phyloP scores from a whole-genome alignment of 23 red algal genomes.

The Agarophyton chilense region DNA sequence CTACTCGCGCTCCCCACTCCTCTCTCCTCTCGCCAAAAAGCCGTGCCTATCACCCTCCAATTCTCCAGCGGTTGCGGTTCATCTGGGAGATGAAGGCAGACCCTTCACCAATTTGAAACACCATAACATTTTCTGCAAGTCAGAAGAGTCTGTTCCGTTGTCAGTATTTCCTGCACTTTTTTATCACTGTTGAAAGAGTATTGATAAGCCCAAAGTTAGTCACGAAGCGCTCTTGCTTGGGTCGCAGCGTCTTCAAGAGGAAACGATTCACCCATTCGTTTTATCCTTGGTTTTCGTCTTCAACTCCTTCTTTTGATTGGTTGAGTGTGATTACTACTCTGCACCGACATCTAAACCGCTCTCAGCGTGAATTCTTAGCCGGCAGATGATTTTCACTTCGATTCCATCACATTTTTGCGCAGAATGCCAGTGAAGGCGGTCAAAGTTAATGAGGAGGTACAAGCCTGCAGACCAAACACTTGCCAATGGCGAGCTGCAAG shows the following conservation, averaged over 20 bases:
- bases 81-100: too few relatives aligned
- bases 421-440: conserved; percentile 16
- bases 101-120: too few relatives aligned
- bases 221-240: not conserved
- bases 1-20: too few relatives aligned
- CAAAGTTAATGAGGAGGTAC: conserved; percentile 23
- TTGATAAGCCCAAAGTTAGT: too few relatives aligned
- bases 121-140: too few relatives aligned
- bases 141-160: too few relatives aligned
- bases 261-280: not conserved
- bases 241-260: not conserved
- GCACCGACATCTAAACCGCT: not conserved
- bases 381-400: not conserved
- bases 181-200: too few relatives aligned
- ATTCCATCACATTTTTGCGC: not conserved
- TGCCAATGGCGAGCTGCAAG: conserved; percentile 23
- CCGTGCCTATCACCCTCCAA: too few relatives aligned
- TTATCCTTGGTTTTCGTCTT: not conserved
- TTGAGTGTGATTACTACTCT: not conserved
- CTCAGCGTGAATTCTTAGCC: not conserved
- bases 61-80: too few relatives aligned
- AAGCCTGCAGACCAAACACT: conserved; percentile 27
- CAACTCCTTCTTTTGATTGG: not conserved
- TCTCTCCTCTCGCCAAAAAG: too few relatives aligned
- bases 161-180: too few relatives aligned